phyloP scores from a whole-genome alignment of 148 eudicot genomes.

The Rhododendron simsii region DNA sequence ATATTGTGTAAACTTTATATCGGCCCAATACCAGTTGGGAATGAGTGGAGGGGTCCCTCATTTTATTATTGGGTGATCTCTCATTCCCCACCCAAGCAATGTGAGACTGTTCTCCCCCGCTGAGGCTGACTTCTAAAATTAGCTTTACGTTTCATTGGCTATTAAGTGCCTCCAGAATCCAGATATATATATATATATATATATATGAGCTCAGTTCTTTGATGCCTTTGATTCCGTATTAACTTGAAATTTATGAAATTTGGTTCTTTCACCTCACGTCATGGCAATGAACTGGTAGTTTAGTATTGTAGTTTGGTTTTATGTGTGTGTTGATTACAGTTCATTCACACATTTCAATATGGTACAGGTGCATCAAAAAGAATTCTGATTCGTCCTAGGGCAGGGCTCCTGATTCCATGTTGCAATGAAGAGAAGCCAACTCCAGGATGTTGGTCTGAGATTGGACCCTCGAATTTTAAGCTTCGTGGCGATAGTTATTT shows the following conservation, averaged over 20 bases:
- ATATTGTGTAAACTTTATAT: not conserved
- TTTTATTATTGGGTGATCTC: not conserved
- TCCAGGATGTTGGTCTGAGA: constrained; percentile 61
- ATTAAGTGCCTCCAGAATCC: not conserved
- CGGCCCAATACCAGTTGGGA: not conserved
- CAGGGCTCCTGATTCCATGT: constrained; percentile 59
- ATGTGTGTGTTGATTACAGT: not conserved
- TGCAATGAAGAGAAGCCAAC: constrained; percentile 45
- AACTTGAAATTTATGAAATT: not conserved
- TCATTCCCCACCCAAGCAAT: not conserved
- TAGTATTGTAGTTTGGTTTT: not conserved
- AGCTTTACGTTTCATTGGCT: not conserved
- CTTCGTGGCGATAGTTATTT: constrained; percentile 62
- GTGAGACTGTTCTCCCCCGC: not conserved
- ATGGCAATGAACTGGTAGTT: not conserved
- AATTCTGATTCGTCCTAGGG: constrained; percentile 54
- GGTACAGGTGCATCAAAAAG: constrained; percentile 50
- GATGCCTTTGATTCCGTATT: not conserved
- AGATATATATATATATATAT: not conserved
- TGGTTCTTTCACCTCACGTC: not conserved
- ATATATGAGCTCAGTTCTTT: not conserved
- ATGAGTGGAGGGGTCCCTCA: not conserved
- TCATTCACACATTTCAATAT: not conserved
- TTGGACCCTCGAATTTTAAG: constrained; percentile 62
- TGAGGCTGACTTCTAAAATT: not conserved